These are phyloP conservation scores for Fusarium algeriense DNA, from an alignment of 2,329 filamentous ascomycete genomes.

Conservation along the genomic window DNA sequence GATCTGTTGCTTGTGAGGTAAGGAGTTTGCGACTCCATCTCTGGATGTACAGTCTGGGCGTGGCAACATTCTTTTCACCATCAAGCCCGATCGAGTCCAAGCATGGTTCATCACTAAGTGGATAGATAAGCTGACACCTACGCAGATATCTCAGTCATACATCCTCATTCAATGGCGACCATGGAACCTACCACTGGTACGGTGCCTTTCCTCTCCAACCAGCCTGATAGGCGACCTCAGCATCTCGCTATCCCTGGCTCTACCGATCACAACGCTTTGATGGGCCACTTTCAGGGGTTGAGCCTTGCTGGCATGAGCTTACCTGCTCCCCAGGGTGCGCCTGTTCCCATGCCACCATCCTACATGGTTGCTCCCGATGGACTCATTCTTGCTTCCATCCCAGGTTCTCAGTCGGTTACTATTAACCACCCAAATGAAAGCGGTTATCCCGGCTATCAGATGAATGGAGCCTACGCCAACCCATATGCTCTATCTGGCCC, in stretches of 20 bases:
- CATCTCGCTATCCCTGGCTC: constrained; percentile 49
- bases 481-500: constrained; percentile 54
- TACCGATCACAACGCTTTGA: constrained; percentile 49
- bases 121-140: neutral
- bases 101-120: neutral
- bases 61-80: neutral
- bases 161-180: constrained; percentile 47
- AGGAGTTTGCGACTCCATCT: constrained; percentile 6
- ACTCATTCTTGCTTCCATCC: constrained; percentile 54
- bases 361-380: constrained; percentile 57
- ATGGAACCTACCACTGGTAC: constrained; percentile 55
- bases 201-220: constrained; percentile 50
- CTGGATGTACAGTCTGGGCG: neutral
- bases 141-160: constrained; percentile 51
- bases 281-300: constrained; percentile 55
- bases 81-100: neutral
- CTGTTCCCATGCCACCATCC: constrained; percentile 52
- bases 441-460: constrained; percentile 51
- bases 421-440: constrained; percentile 53
- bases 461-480: constrained; percentile 52
- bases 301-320: constrained; percentile 54
- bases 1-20: constrained; percentile 53
- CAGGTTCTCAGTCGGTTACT: constrained; percentile 51
- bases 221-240: constrained; percentile 48
- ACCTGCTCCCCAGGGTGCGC: constrained; percentile 46